These are phyloP conservation scores for Epichloe sp. DNA, from an alignment of 2,329 filamentous ascomycete species.

Conservation along the genomic window DNA sequence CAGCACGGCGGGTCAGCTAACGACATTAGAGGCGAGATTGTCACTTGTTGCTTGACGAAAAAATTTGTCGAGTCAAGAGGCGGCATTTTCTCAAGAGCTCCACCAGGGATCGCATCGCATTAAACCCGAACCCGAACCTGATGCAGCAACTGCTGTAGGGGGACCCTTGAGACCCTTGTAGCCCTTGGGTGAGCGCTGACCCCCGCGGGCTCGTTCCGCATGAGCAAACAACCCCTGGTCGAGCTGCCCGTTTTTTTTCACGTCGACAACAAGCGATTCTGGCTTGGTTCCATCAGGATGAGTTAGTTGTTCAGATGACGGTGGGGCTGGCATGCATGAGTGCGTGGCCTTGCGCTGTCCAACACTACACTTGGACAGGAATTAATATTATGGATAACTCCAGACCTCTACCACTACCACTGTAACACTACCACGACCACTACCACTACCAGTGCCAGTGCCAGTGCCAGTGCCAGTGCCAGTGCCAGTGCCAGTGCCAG, in stretches of 20 bases:
- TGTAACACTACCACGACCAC: neutral
- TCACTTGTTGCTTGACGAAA: neutral
- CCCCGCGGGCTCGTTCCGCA: neutral
- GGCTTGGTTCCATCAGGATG: neutral
- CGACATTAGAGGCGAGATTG: constrained; percentile 2
- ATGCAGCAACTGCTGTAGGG: neutral
- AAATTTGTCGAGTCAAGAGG: neutral
- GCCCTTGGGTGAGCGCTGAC: neutral
- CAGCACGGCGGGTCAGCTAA: constrained; percentile 6
- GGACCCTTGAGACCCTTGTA: neutral
- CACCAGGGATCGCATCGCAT: constrained; percentile 4
- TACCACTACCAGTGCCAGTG: no score
- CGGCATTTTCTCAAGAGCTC: neutral
- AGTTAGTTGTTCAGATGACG: constrained; percentile 2
- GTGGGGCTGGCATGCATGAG: constrained; percentile 14
- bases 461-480: neutral
- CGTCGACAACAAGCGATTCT: no score
- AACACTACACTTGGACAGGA: constrained; percentile 2
- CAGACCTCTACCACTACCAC: neutral
- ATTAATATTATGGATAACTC: no score
- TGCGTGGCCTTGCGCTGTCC: constrained; percentile 17
- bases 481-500: no score
- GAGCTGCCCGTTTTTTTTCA: neutral
- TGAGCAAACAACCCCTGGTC: neutral
- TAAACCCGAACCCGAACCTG: constrained; percentile 1